A percentile compares a stretch with the other conserved stretches of the same genome.
These are phyloP conservation scores for Plasmodium vivax DNA, from an alignment of 169 alveolate genomes.

Conservation along the genomic window DNA sequence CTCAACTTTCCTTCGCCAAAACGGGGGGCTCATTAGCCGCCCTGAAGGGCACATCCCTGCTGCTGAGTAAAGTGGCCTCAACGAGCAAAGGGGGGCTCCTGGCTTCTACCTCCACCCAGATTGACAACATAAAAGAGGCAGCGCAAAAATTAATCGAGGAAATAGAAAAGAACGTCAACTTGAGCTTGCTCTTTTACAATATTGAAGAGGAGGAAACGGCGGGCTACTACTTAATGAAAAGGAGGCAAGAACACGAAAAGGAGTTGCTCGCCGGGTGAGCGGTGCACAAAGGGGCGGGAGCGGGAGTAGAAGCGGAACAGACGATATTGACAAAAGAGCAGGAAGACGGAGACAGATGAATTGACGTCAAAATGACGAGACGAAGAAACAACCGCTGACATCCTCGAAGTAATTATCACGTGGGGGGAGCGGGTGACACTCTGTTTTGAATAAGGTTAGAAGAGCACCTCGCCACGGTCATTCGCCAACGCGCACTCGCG, in stretches of 20 bases:
- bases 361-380: neutral
- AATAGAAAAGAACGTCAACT: conserved; percentile 62
- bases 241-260: conserved; percentile 58
- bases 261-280: neutral
- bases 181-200: conserved; percentile 57
- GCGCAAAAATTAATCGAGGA: conserved; percentile 73
- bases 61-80: conserved; percentile 71
- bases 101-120: conserved; percentile 72
- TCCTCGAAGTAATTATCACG: neutral
- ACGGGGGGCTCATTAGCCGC: conserved; percentile 76
- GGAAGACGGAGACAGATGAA: neutral
- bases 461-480: neutral
- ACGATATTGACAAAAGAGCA: neutral
- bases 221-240: conserved; percentile 68
- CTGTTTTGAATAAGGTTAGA: neutral
- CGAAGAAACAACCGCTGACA: neutral
- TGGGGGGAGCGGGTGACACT: neutral
- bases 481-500: neutral
- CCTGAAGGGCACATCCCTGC: conserved; percentile 54
- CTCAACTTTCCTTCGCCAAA: conserved; percentile 76
- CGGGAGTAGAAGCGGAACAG: neutral
- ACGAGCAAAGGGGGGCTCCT: conserved; percentile 53
- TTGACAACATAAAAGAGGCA: conserved; percentile 69
- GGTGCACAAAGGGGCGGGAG: too few relatives aligned
- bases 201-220: conserved; percentile 75